Conservation (phyloP, 192 early-diverging fungal species). For the Chytriomyces hyalinus region DNA sequence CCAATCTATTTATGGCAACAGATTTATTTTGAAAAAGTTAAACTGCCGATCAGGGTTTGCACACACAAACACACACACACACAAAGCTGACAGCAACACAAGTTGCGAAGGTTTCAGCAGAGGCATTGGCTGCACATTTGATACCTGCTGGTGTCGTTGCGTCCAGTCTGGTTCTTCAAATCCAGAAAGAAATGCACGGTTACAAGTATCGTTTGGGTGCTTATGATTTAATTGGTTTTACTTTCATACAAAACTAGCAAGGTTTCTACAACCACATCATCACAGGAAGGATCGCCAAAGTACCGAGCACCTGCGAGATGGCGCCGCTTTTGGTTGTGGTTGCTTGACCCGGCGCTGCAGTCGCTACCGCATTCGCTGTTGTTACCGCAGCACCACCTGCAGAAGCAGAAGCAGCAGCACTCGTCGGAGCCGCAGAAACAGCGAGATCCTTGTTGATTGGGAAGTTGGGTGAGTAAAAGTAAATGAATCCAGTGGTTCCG, state of each 20-base stretch:
- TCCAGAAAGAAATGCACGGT: not conserved
- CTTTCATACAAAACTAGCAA: not conserved
- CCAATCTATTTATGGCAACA: too few relatives aligned
- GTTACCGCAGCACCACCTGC: not conserved
- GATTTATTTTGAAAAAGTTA: too few relatives aligned
- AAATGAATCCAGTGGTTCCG: not conserved
- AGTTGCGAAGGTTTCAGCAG: too few relatives aligned
- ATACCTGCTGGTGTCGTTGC: not conserved
- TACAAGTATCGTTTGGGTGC: not conserved
- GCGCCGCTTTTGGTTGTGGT: slow-evolving; percentile 12
- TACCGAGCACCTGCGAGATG: not conserved
- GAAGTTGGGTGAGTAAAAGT: slow-evolving; percentile 8
- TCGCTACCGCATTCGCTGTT: not conserved
- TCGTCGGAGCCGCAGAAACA: not conserved
- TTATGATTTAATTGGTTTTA: not conserved
- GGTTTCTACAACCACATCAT: not conserved
- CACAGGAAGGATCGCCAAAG: too few relatives aligned
- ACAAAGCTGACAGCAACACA: too few relatives aligned
- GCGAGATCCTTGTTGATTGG: not conserved
- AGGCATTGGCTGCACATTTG: too few relatives aligned
- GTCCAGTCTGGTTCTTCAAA: not conserved
- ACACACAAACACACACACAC: too few relatives aligned
- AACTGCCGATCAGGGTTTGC: too few relatives aligned
- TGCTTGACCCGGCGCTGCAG: not conserved
- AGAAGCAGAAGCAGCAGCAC: not conserved